Percentiles rank a stretch among this genome's conserved stretches.
Conservation (phyloP, 2,329 filamentous ascomycete species). For the Leptodontidium sp. region DNA sequence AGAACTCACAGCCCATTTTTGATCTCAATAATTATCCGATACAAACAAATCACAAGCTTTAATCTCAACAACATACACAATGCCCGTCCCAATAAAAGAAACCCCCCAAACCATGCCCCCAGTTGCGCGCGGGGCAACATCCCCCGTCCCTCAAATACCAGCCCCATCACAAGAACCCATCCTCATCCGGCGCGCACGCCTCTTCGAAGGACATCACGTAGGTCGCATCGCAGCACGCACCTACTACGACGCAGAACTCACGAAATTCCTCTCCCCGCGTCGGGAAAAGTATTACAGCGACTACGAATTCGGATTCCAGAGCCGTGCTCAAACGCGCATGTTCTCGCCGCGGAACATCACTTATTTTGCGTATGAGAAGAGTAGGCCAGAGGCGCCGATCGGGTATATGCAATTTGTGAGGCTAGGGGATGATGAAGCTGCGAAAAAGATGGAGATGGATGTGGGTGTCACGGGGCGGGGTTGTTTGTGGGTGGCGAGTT, state of each 20-base stretch:
- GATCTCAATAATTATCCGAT: neutral
- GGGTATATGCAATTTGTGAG: conserved; percentile 37
- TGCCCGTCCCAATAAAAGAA: neutral
- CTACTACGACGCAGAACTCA: conserved; percentile 34
- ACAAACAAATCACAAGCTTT: neutral
- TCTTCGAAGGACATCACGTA: conserved; percentile 32
- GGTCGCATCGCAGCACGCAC: conserved; percentile 35
- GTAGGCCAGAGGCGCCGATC: conserved; percentile 26
- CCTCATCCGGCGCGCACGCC: conserved; percentile 33
- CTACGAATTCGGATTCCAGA: conserved; percentile 30
- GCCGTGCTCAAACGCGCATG: conserved; percentile 31
- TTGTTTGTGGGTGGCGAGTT: conserved; percentile 24
- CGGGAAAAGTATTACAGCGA: conserved; percentile 27
- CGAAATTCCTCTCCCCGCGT: conserved; percentile 34
- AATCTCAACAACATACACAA: neutral
- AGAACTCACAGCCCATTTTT: neutral
- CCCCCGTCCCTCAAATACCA: neutral
- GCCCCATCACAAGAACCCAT: conserved; percentile 22
- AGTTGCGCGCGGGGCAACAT: neutral
- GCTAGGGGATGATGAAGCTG: conserved; percentile 37
- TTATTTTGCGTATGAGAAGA: conserved; percentile 34
- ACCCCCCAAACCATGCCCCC: neutral
- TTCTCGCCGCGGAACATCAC: conserved; percentile 32
- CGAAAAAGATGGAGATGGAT: conserved; percentile 27
- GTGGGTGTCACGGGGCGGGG: conserved; percentile 15